Evolutionary conservation across 1,139 yeast species (phyloP).

Genomic region (Pichia sp.): DNA sequence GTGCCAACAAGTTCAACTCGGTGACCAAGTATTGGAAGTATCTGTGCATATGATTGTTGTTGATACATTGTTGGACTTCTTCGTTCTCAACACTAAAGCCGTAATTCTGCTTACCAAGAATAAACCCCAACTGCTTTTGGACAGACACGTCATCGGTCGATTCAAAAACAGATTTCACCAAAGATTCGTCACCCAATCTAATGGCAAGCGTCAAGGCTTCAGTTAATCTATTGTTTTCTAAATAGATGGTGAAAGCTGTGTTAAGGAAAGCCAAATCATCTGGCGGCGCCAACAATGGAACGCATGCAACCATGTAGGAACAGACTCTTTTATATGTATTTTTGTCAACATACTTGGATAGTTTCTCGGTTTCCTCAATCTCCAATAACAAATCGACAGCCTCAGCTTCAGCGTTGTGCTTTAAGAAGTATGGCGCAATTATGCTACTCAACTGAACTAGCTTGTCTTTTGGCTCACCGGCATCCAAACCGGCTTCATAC

Average conservation of each 20-base stretch:
- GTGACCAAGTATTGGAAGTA: conserved; percentile 75
- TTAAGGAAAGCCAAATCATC: conserved; percentile 83
- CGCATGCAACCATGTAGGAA: conserved; percentile 91
- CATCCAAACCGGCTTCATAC: conserved; percentile 53
- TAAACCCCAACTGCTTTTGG: conserved; percentile 88
- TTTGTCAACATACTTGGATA: conserved; percentile 81
- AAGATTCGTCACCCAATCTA: conserved; percentile 75
- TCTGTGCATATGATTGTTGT: conserved; percentile 74
- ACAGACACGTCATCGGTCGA: conserved; percentile 65
- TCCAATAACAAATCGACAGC: conserved; percentile 92
- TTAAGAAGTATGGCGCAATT: conserved; percentile 84
- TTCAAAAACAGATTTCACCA: conserved; percentile 75
- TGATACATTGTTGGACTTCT: conserved; percentile 79
- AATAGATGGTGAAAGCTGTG: conserved; percentile 86
- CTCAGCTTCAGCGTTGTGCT: conserved; percentile 97
- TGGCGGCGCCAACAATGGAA: conserved; percentile 91
- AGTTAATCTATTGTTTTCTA: conserved; percentile 73
- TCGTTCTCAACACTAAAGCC: conserved; percentile 66
- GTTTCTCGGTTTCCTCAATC: conserved; percentile 77
- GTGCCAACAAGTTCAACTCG: conserved; percentile 82
- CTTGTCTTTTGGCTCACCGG: conserved; percentile 21
- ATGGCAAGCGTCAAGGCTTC: conserved; percentile 90
- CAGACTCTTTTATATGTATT: conserved; percentile 86
- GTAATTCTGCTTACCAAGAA: conserved; percentile 82
- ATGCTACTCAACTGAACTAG: conserved; percentile 64